These are phyloP conservation scores for Zygoascus hellenicus DNA, from an alignment of 1,139 yeast species.

Conservation along the genomic window DNA sequence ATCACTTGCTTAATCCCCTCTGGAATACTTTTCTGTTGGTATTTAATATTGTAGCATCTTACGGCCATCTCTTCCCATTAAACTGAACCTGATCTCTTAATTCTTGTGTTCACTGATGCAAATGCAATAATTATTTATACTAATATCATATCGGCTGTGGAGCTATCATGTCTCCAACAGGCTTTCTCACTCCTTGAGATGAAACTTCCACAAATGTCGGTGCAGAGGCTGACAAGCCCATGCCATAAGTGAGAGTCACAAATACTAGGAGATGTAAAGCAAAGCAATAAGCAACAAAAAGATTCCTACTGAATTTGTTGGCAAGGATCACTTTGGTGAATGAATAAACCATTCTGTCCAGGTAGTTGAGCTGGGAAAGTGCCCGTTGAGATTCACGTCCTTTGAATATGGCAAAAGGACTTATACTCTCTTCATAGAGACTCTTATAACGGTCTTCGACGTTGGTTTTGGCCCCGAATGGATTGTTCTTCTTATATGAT, in stretches of 20 bases:
- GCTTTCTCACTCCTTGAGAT: neutral
- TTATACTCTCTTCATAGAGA: conserved; percentile 70
- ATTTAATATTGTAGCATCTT: no score
- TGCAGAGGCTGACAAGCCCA: neutral
- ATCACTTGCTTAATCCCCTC: no score
- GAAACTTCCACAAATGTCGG: conserved; percentile 5
- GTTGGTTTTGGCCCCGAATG: conserved; percentile 5
- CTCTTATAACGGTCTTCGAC: conserved; percentile 58
- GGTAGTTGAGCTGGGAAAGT: conserved; percentile 62
- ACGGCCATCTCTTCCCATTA: no score
- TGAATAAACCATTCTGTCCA: conserved; percentile 72
- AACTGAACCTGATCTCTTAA: no score
- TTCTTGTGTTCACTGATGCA: no score
- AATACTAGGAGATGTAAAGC: conserved; percentile 72
- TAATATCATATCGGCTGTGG: conserved; percentile 4
- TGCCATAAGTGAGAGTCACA: conserved; percentile 37
- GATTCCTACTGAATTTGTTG: conserved; percentile 63
- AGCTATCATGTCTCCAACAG: neutral
- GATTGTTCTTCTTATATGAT: conserved; percentile 20
- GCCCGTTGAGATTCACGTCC: conserved; percentile 73
- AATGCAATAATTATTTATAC: neutral
- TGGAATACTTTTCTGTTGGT: no score
- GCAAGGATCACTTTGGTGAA: conserved; percentile 70
- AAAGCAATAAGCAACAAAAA: conserved; percentile 67
- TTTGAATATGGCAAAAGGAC: conserved; percentile 81